These are phyloP conservation scores for Aspergillus quadrilineatus DNA, from an alignment of 2,329 filamentous ascomycete genomes.

Conservation along the genomic window DNA sequence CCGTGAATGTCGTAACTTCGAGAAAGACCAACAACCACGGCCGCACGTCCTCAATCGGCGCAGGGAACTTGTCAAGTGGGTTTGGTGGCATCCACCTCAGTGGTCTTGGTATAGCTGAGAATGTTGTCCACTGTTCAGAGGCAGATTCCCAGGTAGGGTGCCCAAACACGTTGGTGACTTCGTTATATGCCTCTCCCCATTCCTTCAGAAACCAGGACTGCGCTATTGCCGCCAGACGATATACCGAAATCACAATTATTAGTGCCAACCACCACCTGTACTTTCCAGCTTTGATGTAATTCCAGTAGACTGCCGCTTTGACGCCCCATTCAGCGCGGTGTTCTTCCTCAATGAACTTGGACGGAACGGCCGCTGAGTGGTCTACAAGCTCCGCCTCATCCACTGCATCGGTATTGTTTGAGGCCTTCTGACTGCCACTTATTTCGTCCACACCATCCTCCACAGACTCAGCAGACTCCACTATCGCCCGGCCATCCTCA, in stretches of 20 bases:
- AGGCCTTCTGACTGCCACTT: slow-evolving; percentile 23
- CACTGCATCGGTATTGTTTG: slow-evolving; percentile 21
- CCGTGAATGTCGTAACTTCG: slow-evolving; percentile 61
- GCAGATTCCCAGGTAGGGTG: slow-evolving; percentile 14
- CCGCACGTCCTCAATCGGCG: slow-evolving; percentile 64
- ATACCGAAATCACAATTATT: slow-evolving; percentile 61
- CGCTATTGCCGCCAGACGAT: slow-evolving; percentile 63
- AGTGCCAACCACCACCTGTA: slow-evolving; percentile 70
- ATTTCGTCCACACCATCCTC: slow-evolving; percentile 37
- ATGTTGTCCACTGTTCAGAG: slow-evolving; percentile 1
- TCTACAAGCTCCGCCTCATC: slow-evolving; percentile 41
- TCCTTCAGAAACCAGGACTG: slow-evolving; percentile 81
- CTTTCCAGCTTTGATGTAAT: slow-evolving; percentile 78
- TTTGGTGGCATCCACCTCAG: slow-evolving; percentile 24
- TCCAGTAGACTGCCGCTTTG: slow-evolving; percentile 73
- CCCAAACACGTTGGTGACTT: slow-evolving; percentile 23
- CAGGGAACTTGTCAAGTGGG: slow-evolving; percentile 55
- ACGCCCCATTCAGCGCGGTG: slow-evolving; percentile 72
- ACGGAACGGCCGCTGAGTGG: slow-evolving; percentile 57
- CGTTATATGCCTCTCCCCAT: slow-evolving; percentile 75
- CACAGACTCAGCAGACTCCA: slow-evolving; percentile 49
- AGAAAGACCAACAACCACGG: slow-evolving; percentile 76
- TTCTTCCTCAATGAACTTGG: slow-evolving; percentile 79
- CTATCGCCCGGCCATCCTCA: slow-evolving; percentile 56
- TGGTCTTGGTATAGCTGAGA: slow-evolving; percentile 8